These are phyloP conservation scores for Sicyos baderoa DNA, from an alignment of 306 rosid species.

Conservation along the genomic window DNA sequence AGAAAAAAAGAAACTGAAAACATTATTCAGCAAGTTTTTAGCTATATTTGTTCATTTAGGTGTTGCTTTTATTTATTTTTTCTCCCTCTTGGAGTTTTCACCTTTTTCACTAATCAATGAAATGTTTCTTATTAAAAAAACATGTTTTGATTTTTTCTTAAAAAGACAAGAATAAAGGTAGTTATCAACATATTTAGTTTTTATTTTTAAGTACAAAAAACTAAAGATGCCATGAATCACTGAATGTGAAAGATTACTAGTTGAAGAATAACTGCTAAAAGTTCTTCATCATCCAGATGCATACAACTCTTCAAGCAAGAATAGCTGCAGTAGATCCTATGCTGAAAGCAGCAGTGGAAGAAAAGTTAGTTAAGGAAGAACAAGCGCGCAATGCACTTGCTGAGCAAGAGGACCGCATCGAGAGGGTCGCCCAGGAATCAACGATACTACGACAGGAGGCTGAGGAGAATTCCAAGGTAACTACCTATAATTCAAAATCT, in stretches of 20 bases:
- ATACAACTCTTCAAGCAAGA: conserved; percentile 46
- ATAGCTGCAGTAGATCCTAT: conserved; percentile 47
- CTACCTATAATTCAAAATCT: conserved; percentile 1
- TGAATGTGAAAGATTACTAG: neutral
- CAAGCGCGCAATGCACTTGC: conserved; percentile 47
- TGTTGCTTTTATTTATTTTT: no score
- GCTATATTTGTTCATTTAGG: no score
- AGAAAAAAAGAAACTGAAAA: neutral
- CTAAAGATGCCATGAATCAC: neutral
- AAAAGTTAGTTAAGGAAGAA: conserved; percentile 56
- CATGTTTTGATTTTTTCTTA: neutral
- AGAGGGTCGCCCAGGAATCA: conserved; percentile 55
- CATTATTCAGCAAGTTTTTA: neutral
- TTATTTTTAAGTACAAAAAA: neutral
- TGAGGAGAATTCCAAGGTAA: conserved; percentile 70
- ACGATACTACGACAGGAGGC: conserved; percentile 50
- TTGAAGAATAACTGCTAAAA: neutral
- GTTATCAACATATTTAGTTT: neutral
- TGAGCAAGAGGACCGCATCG: conserved; percentile 68
- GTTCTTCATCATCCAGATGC: conserved; percentile 47
- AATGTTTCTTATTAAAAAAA: no score
- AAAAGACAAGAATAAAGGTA: neutral
- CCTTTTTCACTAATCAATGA: no score
- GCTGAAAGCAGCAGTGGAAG: conserved; percentile 55
- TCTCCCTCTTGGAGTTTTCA: no score